Base-by-base conservation (phyloP, 2,329 filamentous ascomycete genomes). In the Calonectria pteridis region DNA sequence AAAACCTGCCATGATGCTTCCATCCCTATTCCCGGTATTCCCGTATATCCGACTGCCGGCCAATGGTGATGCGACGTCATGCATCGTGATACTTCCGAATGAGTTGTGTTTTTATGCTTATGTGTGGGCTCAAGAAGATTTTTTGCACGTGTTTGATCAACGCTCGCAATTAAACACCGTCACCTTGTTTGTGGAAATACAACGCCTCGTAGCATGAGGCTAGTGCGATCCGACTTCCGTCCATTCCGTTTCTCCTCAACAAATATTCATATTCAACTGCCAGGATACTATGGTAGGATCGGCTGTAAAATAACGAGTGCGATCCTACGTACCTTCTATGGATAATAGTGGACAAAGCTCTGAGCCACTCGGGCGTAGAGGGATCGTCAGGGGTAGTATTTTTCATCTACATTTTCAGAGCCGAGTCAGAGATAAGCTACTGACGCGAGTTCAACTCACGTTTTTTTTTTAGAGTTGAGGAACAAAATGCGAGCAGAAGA, bases 121-220 rank as follows among this genome's bases (percentile, higher is more conserved):
- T n/a, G 20, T n/a, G 10, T n/a, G 20, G 20, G 20, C n/a, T 13
- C 43, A 46, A 46, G 20, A 23, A n/a, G n/a, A 20, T 13, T 23
- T 23, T n/a, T 23, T 7, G 20, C 20, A 9, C 40, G 2, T n/a
- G 10, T 20, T 46, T n/a, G 20, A 20, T n/a, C 2, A 10, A 46
- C 18, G n/a, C 0, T 40, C 1, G 20, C 9, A 4, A n/a, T 7
- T 1, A 46, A n/a, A 46, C 0, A 11, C 9, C 9, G 2, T 10
- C 18, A 5, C 7, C 6, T n/a, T 46, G 18, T 46, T 46, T 1
- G 6, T n/a, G 2, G 6, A n/a, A 43, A 46, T 7, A 46, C 40
- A 46, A 46, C 13, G 40, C 9, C 40, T 43, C 18, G 7, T 10
- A 43, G 1, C 40, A 2, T 40, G 3, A 7, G n/a, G n/a, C n/a